phyloP scores from a whole-genome alignment of 2,329 filamentous ascomycete genomes.

The Diaporthe velutina region DNA sequence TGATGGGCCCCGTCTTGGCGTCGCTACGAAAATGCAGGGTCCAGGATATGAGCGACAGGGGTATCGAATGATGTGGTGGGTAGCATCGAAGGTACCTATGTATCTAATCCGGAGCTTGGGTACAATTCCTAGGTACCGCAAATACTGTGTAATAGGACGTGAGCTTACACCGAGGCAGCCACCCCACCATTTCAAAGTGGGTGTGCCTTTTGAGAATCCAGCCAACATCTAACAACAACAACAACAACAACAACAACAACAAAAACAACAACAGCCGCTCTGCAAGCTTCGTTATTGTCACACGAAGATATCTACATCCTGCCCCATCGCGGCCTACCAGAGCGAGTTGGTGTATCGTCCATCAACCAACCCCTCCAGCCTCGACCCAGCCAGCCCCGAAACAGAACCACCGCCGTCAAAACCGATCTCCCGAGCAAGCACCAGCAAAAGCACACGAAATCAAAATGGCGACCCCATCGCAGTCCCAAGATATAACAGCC shows the following conservation, averaged over 20 bases:
- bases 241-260: too few relatives aligned
- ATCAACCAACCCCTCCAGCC: neutral
- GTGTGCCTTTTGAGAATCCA: neutral
- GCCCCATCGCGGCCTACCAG: neutral
- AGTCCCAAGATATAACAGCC: conserved; percentile 52
- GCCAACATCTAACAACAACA: neutral
- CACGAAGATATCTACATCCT: neutral
- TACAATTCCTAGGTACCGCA: neutral
- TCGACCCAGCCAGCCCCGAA: neutral
- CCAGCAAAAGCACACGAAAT: neutral
- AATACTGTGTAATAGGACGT: neutral
- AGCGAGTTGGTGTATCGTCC: neutral
- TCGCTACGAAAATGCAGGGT: conserved; percentile 16
- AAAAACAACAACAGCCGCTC: too few relatives aligned
- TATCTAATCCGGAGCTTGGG: neutral
- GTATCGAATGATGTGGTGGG: conserved; percentile 30
- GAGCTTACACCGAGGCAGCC: neutral
- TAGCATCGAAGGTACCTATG: neutral
- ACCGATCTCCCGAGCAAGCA: neutral
- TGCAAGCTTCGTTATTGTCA: neutral
- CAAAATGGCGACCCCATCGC: conserved; percentile 68
- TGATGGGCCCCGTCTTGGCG: neutral
- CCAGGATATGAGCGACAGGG: conserved; percentile 37
- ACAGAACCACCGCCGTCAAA: neutral
- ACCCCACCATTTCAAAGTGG: conserved; percentile 4